Base-by-base conservation (phyloP, 805 yeast genomes). In the Candida morakotiae region DNA sequence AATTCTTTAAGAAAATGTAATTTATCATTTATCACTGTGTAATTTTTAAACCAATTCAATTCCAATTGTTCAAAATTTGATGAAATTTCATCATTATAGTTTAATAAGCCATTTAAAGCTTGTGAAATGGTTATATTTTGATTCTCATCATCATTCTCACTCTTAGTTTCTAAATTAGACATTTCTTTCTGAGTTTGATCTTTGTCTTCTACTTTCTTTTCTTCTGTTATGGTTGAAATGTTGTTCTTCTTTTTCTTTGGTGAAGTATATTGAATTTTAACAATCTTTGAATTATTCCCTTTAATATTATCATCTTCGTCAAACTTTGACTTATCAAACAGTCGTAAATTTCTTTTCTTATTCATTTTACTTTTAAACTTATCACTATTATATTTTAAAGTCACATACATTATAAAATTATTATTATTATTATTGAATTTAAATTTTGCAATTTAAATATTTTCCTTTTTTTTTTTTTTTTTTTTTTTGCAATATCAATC, bases 1-100 rank as follows among this genome's bases (percentile, higher is more conserved):
- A 53, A 47, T 31, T 59, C 66, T 33, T 51, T 52, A 25, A 63
- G 47, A 16, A 58, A 44, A 33, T 51, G 53, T 18, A 62, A 41
- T 31, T 62, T 38, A 27, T 56, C 57, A 34, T 55, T 44, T 4
- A 62, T 55, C 28, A 44, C 42, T 31, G 45, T 43, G 7, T 54
- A 40, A 43, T 55, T 50, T 11, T 43, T 36, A 32, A 45, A 29
- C 67, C 67, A 62, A 11, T 41, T 46, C 9, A 38, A 34, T 30
- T 55, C 59, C 7, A 47, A 9, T 5, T 31, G 20, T 9, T 15
- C 13, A 10, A 31, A 31, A 22, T 22, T 21, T 7, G 14, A 7
- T 21, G 23, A 7, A 19, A 5, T 19, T 11, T n/a, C 16, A 4
- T 31, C 34, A 15, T 31, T 15, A 15, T 31, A 31, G 8, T 13